phyloP scores from a whole-genome alignment of 495 filamentous ascomycete genomes.

The Penicillium robsamsonii region DNA sequence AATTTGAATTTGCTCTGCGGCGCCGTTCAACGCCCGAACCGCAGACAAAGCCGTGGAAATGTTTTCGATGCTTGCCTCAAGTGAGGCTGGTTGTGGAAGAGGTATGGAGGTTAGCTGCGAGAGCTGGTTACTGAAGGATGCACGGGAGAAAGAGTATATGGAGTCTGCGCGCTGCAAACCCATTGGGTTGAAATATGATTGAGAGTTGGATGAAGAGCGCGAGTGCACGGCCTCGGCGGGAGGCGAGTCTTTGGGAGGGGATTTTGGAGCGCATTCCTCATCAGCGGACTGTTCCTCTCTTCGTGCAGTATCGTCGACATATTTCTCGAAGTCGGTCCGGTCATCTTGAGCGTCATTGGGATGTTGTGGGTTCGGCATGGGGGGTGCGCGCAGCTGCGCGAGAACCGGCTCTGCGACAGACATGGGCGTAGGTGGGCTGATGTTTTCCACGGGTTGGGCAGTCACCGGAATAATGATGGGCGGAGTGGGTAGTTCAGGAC shows the following conservation, averaged over 20 bases:
- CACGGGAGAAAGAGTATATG: slow-evolving; percentile 83
- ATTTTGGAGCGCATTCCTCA: slow-evolving; percentile 31
- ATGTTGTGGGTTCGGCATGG: slow-evolving; percentile 12
- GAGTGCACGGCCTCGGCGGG: slow-evolving; percentile 27
- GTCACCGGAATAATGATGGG: slow-evolving; percentile 12
- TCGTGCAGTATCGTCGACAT: slow-evolving; percentile 42
- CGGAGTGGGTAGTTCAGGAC: slow-evolving; percentile 15
- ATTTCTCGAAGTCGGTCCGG: slow-evolving; percentile 47
- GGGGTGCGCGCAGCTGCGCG: slow-evolving; percentile 24
- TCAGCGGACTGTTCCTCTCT: slow-evolving; percentile 28
- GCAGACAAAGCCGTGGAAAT: slow-evolving; percentile 80
- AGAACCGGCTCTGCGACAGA: slow-evolving; percentile 32
- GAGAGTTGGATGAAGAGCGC: slow-evolving; percentile 42
- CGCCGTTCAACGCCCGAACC: slow-evolving; percentile 69
- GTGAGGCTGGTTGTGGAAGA: slow-evolving; percentile 74
- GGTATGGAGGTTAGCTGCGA: slow-evolving; percentile 81
- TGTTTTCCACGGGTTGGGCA: slow-evolving; percentile 12
- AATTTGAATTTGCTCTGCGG: slow-evolving; percentile 83
- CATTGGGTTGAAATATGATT: slow-evolving; percentile 52
- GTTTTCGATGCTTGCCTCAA: slow-evolving; percentile 76
- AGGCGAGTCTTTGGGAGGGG: slow-evolving; percentile 43
- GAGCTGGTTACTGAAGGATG: slow-evolving; percentile 87
- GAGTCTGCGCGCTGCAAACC: slow-evolving; percentile 65
- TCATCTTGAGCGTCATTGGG: slow-evolving; percentile 17
- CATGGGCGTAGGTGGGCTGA: slow-evolving; percentile 28